Conservation (phyloP, 306 rosid species). For the Prunus mume region DNA sequence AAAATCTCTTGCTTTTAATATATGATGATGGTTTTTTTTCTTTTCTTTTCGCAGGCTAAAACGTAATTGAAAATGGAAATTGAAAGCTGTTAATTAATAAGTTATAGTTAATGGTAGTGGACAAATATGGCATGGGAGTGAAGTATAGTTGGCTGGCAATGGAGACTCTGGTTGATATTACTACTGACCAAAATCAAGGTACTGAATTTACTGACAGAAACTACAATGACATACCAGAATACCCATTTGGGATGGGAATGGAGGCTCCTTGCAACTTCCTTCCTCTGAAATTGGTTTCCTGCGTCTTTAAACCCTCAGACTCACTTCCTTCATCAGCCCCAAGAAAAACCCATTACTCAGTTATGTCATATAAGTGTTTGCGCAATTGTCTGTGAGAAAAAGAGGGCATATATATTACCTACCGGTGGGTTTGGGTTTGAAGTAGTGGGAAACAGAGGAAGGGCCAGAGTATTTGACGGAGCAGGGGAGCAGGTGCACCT, state of each 20-base stretch:
- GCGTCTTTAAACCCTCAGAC: constrained; percentile 50
- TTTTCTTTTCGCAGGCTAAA: no score
- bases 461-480: constrained; percentile 65
- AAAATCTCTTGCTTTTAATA: no score
- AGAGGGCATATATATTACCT: neutral
- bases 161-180: no score
- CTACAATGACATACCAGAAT: constrained; percentile 44
- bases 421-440: constrained; percentile 71
- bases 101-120: no score
- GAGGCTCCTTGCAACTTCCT: constrained; percentile 71
- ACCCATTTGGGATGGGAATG: constrained; percentile 57
- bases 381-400: no score
- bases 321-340: constrained; percentile 29
- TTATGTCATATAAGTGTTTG: neutral
- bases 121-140: no score
- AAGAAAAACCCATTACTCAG: constrained; percentile 9
- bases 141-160: no score
- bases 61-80: no score
- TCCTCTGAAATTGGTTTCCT: constrained; percentile 84
- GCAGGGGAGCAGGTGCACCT: constrained; percentile 85
- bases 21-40: no score
- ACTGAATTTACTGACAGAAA: neutral
- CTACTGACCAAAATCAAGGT: neutral
- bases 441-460: constrained; percentile 64
- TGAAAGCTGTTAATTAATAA: no score